Percentiles rank a stretch among this genome's conserved stretches.
Conservation (phyloP, 2,329 filamentous ascomycete species). For the Penicillium sp. region DNA sequence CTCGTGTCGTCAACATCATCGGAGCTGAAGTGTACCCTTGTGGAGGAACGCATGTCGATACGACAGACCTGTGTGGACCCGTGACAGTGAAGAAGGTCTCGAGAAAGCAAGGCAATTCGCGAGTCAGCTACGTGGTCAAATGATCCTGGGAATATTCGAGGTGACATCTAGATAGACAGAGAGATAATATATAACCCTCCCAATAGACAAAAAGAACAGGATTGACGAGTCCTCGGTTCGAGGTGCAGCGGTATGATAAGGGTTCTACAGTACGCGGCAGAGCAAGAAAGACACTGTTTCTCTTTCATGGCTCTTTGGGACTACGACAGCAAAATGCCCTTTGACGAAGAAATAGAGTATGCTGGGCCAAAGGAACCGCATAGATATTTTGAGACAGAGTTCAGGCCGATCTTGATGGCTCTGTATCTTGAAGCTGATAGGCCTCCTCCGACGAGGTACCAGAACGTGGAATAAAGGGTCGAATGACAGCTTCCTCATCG, state of each 20-base stretch:
- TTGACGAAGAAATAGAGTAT: background rate
- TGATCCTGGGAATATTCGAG: background rate
- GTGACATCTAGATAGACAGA: background rate
- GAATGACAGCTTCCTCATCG: constrained; percentile 31
- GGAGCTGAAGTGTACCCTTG: constrained; percentile 69
- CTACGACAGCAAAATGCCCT: background rate
- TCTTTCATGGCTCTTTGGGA: background rate
- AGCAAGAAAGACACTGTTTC: background rate
- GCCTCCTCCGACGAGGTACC: constrained; percentile 19
- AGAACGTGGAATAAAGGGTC: constrained; percentile 12
- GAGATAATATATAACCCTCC: background rate
- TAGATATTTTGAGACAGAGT: background rate
- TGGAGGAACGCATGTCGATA: constrained; percentile 68
- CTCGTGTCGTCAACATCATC: constrained; percentile 65
- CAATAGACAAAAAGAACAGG: background rate
- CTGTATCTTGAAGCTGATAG: constrained; percentile 25
- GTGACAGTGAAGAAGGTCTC: constrained; percentile 65
- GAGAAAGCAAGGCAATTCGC: constrained; percentile 60
- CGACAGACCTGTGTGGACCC: constrained; percentile 52
- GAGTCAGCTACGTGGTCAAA: constrained; percentile 48
- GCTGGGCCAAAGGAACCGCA: background rate
- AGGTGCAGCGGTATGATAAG: background rate
- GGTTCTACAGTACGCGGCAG: background rate
- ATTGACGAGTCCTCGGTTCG: background rate
- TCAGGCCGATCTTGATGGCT: constrained; percentile 7